Evolutionary conservation across 106 monocot genomes (phyloP).

Genomic region (Amphibolis antarctica): DNA sequence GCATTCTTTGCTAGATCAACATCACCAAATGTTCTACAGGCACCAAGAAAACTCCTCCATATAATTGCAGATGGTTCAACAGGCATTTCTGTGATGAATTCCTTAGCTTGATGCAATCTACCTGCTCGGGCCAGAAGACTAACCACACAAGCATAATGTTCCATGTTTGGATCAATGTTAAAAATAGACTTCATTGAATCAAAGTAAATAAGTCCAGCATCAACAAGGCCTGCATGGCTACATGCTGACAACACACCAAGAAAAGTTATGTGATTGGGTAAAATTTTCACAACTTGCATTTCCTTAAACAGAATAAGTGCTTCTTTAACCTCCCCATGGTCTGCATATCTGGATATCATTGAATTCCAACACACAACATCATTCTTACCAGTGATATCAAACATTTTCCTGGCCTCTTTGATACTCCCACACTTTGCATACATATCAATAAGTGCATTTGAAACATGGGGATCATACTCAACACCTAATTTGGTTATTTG

Average conservation of each 20-base stretch:
- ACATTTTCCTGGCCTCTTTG: conserved; percentile 44
- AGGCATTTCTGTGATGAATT: conserved; percentile 58
- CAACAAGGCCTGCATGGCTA: conserved; percentile 58
- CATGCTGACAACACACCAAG: conserved; percentile 78
- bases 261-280: conserved; percentile 70
- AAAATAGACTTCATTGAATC: conserved; percentile 48
- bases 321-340: conserved; percentile 65
- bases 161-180: conserved; percentile 55
- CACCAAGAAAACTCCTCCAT: conserved; percentile 66
- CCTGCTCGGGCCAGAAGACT: conserved; percentile 58
- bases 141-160: conserved; percentile 79
- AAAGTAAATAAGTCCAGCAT: conserved; percentile 53
- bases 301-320: conserved; percentile 40
- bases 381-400: conserved; percentile 17
- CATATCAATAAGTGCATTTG: conserved; percentile 76
- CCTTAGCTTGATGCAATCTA: conserved; percentile 50
- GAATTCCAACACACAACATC: conserved; percentile 84
- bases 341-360: conserved; percentile 76
- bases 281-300: conserved; percentile 33
- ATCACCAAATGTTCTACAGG: conserved; percentile 51
- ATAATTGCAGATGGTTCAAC: conserved; percentile 41
- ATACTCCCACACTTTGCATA: conserved; percentile 88
- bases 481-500: conserved; percentile 58
- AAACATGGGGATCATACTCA: conserved; percentile 44
- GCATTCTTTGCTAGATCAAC: conserved; percentile 64